Percentiles rank a stretch among this genome's conserved stretches.
Evolutionary conservation across 2,329 filamentous ascomycete genomes (phyloP).

Genomic region (Parafenestella ontariensis): DNA sequence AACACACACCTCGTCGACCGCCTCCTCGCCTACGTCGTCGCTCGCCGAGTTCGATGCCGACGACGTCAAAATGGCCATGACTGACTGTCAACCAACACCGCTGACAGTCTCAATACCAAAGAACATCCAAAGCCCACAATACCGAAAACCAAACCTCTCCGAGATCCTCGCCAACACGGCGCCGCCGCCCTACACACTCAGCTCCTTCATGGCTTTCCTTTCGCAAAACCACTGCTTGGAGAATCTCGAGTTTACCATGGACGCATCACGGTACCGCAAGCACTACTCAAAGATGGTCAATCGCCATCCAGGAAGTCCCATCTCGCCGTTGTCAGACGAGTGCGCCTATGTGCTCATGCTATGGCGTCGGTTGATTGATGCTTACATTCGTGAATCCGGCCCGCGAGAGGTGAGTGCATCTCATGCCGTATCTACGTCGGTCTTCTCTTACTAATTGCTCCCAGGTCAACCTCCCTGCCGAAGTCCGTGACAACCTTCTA

Average conservation of each 20-base stretch:
- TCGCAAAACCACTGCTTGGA: slow-evolving; percentile 98
- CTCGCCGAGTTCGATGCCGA: slow-evolving; percentile 50
- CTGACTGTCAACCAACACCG: slow-evolving; percentile 53
- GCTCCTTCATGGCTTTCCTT: slow-evolving; percentile 94
- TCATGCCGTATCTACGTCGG: not conserved
- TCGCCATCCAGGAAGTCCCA: slow-evolving; percentile 54
- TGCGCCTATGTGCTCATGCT: slow-evolving; percentile 76
- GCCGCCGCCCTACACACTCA: slow-evolving; percentile 85
- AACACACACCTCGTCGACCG: slow-evolving; percentile 40
- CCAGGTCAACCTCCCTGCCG: slow-evolving; percentile 76
- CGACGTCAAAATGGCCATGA: slow-evolving; percentile 58
- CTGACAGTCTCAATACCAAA: slow-evolving; percentile 59
- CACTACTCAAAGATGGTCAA: slow-evolving; percentile 68
- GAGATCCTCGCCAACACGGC: slow-evolving; percentile 90
- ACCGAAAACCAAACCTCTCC: slow-evolving; percentile 73
- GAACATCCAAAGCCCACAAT: slow-evolving; percentile 56
- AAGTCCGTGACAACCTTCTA: slow-evolving; percentile 82
- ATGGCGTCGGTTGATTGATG: slow-evolving; percentile 87
- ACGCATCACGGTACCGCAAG: slow-evolving; percentile 83
- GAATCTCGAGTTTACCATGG: slow-evolving; percentile 95
- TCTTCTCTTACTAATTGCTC: slow-evolving; percentile 25
- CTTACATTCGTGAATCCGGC: slow-evolving; percentile 71
- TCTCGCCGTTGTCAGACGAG: slow-evolving; percentile 62
- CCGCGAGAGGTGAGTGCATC: slow-evolving; percentile 42
- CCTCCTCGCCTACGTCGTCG: slow-evolving; percentile 44